Evolutionary conservation across 1,284 basidiomycete species (phyloP), one percentile per base, ranked within the genome.

Genomic region (Megacollybia platyphylla): DNA sequence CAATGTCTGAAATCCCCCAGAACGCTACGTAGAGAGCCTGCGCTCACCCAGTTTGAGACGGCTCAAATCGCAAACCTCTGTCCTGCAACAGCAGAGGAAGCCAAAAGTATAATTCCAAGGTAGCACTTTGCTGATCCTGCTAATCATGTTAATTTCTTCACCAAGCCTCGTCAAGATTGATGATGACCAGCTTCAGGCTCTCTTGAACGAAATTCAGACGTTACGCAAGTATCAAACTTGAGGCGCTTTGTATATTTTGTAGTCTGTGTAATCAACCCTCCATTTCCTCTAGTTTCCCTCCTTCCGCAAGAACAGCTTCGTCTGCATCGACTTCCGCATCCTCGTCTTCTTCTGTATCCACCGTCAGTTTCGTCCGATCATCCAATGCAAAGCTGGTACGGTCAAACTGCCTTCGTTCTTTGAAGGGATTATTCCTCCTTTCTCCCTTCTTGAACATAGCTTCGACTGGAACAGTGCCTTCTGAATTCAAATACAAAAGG

Each of bases 51-150:
- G 51, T 94, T 93, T 53, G 91, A 96, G 65, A 87, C 87, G 15
- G 90, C 89, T 1, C 90, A 94, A 55, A 83, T 96, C 37, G 89
- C 88, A 17, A 93, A 93, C 54, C 60, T 96, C 44, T 89, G 87
- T 54, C 88, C 91, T 10, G 86, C 80, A 34, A 79, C 83, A 48
- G 76, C 87, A 3, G 91, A 94, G 50, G 91, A 94, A 59, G 85
- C 91, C 11, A 93, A 91, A 64, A 90, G 87, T 52, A 72, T 92
- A 43, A 71, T 96, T 41, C 90, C 91, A 4, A 93, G 89, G 87
- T 81, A 44, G 41, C 24, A 15, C 29, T 44, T 41, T 40, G 47
- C 9, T 41, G 36, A 42, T 46, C 26, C 41, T 40, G 8, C 17
- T 8, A 27, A 18, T 35, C 24, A 41, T 15, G 40, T 9, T 32